phyloP scores from a whole-genome alignment of 169 alveolate genomes.

The Theileria luwenshuni region DNA sequence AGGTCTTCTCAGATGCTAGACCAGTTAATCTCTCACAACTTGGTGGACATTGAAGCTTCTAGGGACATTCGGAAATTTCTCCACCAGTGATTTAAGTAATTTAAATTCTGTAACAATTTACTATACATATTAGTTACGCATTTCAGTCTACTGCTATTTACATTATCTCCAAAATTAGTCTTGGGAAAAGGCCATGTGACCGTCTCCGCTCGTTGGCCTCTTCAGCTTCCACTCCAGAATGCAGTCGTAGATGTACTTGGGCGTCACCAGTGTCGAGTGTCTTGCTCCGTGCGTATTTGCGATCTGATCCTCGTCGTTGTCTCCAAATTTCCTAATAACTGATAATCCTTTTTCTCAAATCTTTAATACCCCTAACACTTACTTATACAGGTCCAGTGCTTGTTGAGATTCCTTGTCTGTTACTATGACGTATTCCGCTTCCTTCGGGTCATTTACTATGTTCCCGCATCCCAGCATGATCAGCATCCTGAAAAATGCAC shows the following conservation, averaged over 20 bases:
- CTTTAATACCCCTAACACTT: background rate
- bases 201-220: constrained; percentile 55
- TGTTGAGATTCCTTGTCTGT: constrained; percentile 58
- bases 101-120: background rate
- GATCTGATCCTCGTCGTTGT: constrained; percentile 62
- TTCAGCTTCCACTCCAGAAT: constrained; percentile 59
- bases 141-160: no score
- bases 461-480: constrained; percentile 75
- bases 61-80: constrained; percentile 13
- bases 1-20: constrained; percentile 5
- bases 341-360: background rate
- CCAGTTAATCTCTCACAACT: background rate
- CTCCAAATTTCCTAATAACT: constrained; percentile 34
- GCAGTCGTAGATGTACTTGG: constrained; percentile 69
- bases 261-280: constrained; percentile 69
- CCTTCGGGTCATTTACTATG: constrained; percentile 64
- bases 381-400: constrained; percentile 46
- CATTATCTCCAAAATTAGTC: no score
- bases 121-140: background rate
- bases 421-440: constrained; percentile 75
- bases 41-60: constrained; percentile 2
- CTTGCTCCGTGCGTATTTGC: constrained; percentile 69
- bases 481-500: constrained; percentile 30
- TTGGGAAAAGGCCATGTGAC: constrained; percentile 65
- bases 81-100: background rate